These are phyloP conservation scores for Dactylis glomerata DNA, from an alignment of 176 grass and related monocot species.

Conservation along the genomic window DNA sequence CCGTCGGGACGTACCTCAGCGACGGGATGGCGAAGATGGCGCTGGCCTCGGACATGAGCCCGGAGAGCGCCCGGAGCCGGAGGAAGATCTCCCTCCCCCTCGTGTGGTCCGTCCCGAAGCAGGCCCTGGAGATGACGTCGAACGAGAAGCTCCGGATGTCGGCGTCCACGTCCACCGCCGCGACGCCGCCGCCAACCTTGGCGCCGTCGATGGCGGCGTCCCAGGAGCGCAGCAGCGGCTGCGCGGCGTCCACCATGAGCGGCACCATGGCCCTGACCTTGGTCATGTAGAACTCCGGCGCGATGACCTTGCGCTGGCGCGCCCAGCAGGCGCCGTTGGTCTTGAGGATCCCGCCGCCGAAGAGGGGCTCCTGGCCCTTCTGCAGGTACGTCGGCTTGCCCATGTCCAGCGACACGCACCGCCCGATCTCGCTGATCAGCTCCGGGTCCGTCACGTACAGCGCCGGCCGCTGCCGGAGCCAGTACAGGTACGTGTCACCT, in stretches of 20 bases:
- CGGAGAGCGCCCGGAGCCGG: slow-evolving; percentile 53
- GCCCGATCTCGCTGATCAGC: slow-evolving; percentile 74
- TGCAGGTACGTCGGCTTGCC: slow-evolving; percentile 84
- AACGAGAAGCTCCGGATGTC: slow-evolving; percentile 80
- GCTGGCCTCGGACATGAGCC: slow-evolving; percentile 55
- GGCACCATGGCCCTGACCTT: slow-evolving; percentile 68
- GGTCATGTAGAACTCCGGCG: slow-evolving; percentile 80
- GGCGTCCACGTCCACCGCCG: slow-evolving; percentile 50
- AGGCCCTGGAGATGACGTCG: slow-evolving; percentile 73
- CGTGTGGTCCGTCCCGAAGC: slow-evolving; percentile 59
- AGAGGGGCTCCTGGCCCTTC: slow-evolving; percentile 81
- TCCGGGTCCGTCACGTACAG: slow-evolving; percentile 83
- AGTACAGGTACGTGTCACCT: slow-evolving; percentile 78
- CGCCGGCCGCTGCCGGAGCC: slow-evolving; percentile 61
- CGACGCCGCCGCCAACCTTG: slow-evolving; percentile 18
- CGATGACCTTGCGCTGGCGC: slow-evolving; percentile 73
- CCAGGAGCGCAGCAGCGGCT: slow-evolving; percentile 53
- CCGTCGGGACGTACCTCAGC: slow-evolving; percentile 52
- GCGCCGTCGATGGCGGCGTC: slow-evolving; percentile 10
- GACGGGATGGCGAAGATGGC: slow-evolving; percentile 68
- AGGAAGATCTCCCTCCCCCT: slow-evolving; percentile 71
- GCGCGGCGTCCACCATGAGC: slow-evolving; percentile 55
- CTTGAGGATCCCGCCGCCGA: slow-evolving; percentile 79
- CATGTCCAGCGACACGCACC: slow-evolving; percentile 70
- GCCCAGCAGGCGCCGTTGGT: slow-evolving; percentile 68